These are phyloP conservation scores for Trichophyton verrucosum DNA, from an alignment of 2,329 filamentous ascomycete genomes.

Conservation along the genomic window DNA sequence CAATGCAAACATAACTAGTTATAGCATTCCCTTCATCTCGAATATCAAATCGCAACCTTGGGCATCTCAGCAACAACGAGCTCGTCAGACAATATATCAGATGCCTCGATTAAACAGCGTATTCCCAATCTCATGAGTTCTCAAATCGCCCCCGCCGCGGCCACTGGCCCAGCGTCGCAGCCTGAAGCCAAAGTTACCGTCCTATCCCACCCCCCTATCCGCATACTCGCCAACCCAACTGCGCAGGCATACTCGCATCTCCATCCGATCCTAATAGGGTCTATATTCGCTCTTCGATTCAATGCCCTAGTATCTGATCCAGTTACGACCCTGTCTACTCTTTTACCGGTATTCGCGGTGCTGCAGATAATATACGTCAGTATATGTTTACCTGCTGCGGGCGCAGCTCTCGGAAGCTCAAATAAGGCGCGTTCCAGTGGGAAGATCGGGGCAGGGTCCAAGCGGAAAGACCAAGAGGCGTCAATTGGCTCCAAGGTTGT, in stretches of 20 bases:
- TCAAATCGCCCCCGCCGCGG: neutral
- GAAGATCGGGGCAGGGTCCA: neutral
- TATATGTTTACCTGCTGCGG: constrained; percentile 41
- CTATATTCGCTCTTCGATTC: constrained; percentile 53
- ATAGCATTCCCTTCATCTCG: neutral
- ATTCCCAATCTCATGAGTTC: neutral
- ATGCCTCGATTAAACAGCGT: neutral
- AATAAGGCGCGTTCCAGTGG: constrained; percentile 5
- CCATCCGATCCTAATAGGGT: constrained; percentile 56
- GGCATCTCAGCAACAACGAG: neutral
- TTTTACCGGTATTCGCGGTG: constrained; percentile 50
- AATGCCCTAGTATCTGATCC: constrained; percentile 57
- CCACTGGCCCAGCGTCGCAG: neutral
- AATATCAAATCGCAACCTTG: neutral
- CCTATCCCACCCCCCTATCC: constrained; percentile 30
- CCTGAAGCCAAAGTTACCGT: constrained; percentile 9
- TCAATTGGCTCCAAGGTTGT: constrained; percentile 15
- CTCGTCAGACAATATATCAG: neutral
- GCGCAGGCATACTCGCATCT: constrained; percentile 49
- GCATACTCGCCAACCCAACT: constrained; percentile 36
- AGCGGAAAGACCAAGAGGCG: constrained; percentile 11
- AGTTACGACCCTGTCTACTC: constrained; percentile 47
- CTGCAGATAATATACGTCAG: constrained; percentile 51
- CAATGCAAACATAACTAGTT: neutral
- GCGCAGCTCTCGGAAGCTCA: constrained; percentile 11